Conservation (phyloP, 2,329 filamentous ascomycete species). For the Trichophyton mentagrophytes region DNA sequence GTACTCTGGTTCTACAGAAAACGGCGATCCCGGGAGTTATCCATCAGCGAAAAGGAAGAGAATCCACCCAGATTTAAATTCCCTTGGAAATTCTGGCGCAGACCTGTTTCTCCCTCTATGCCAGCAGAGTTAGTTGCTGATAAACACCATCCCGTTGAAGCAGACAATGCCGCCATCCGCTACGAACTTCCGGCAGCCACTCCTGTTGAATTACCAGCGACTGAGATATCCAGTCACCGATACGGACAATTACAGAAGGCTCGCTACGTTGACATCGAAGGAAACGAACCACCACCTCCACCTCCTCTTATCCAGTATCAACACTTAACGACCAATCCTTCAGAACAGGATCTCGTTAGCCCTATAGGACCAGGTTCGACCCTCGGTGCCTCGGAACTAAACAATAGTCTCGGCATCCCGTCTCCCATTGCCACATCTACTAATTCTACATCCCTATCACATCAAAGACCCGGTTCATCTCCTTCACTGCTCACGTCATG, state of each 20-base stretch:
- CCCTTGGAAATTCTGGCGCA: slow-evolving; percentile 10
- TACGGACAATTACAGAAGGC: neutral
- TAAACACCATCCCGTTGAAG: slow-evolving; percentile 17
- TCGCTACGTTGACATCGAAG: neutral
- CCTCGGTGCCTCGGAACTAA: neutral
- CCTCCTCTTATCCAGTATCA: neutral
- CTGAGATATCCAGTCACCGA: neutral
- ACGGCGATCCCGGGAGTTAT: neutral
- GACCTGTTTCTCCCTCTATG: neutral
- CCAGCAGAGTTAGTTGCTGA: slow-evolving; percentile 17
- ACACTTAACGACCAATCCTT: neutral
- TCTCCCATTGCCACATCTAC: slow-evolving; percentile 9
- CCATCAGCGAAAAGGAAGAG: neutral
- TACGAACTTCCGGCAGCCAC: slow-evolving; percentile 14
- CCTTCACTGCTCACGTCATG: neutral
- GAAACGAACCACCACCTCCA: neutral
- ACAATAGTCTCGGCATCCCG: slow-evolving; percentile 4
- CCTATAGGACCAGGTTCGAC: slow-evolving; percentile 6
- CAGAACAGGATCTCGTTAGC: slow-evolving; percentile 7
- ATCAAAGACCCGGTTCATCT: neutral
- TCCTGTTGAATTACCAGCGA: slow-evolving; percentile 8
- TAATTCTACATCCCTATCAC: slow-evolving; percentile 4
- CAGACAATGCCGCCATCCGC: slow-evolving; percentile 14
- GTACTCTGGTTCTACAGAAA: slow-evolving; percentile 7
- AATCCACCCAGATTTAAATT: neutral